A percentile compares a stretch with the other conserved stretches of the same genome.
phyloP scores from a whole-genome alignment of 192 early-diverging fungal species.

The Pecoramyces ruminantium region DNA sequence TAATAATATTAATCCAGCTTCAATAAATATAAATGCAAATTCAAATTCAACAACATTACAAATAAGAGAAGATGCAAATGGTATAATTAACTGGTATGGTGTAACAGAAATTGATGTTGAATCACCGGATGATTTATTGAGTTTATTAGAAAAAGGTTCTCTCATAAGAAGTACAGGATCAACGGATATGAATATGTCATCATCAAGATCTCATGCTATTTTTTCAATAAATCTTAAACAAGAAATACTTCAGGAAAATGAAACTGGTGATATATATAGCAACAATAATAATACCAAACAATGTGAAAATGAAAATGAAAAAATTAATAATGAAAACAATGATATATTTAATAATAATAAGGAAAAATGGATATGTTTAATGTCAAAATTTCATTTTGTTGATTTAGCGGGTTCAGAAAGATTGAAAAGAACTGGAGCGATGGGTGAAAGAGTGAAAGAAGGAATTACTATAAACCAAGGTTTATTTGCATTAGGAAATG shows the following conservation, averaged over 20 bases:
- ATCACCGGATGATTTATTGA: conserved; percentile 1
- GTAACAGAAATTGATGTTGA: conserved; percentile 21
- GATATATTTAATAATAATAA: background rate
- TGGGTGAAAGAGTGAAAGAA: conserved; percentile 83
- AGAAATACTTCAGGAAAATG: conserved; percentile 15
- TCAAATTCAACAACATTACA: conserved; percentile 3
- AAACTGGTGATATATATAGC: background rate
- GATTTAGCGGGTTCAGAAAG: conserved; percentile 94
- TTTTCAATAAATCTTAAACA: conserved; percentile 81
- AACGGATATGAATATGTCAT: conserved; percentile 95
- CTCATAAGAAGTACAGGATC: conserved; percentile 69
- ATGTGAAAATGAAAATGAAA: too few species aligned
- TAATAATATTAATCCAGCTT: background rate
- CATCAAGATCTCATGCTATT: conserved; percentile 91
- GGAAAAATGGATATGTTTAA: background rate
- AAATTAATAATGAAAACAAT: background rate
- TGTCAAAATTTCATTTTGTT: conserved; percentile 94
- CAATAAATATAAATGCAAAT: background rate
- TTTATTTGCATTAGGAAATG: conserved; percentile 87
- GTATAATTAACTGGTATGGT: conserved; percentile 72
- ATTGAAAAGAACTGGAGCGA: conserved; percentile 81
- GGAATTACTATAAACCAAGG: conserved; percentile 96
- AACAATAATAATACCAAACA: background rate
- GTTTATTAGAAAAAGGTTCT: conserved; percentile 48
- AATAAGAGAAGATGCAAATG: conserved; percentile 70